These are phyloP conservation scores for Periglandula ipomoeae DNA, from an alignment of 2,329 filamentous ascomycete species.

Conservation along the genomic window DNA sequence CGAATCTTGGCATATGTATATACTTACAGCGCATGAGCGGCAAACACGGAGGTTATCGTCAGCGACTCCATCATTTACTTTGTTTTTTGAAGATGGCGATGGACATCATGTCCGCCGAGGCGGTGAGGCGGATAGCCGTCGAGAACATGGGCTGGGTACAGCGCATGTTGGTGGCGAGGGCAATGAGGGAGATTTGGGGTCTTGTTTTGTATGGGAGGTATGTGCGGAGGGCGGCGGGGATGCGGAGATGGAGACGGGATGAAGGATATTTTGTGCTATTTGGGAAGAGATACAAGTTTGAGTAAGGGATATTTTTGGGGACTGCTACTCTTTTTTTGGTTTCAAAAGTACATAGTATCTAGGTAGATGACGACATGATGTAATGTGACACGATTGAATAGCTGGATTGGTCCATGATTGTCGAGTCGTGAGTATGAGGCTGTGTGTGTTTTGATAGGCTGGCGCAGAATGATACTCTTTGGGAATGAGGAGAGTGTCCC, in stretches of 20 bases:
- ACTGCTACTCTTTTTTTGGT: too few relatives aligned
- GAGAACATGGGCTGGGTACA: neutral
- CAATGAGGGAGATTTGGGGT: neutral
- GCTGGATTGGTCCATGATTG: too few relatives aligned
- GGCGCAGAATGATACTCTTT: neutral
- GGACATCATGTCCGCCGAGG: neutral
- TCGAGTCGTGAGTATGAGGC: too few relatives aligned
- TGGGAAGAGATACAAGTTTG: neutral
- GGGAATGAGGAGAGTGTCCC: neutral
- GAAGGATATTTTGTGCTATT: neutral
- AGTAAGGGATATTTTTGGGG: neutral
- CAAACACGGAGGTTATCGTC: neutral
- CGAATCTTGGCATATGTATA: constrained; percentile 1
- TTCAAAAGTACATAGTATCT: too few relatives aligned
- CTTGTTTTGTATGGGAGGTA: neutral
- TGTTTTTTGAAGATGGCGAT: neutral
- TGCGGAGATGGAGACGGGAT: neutral
- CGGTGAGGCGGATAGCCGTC: neutral
- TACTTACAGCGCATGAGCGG: neutral
- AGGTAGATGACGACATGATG: constrained; percentile 6
- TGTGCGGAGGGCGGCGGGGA: neutral
- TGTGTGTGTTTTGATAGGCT: neutral
- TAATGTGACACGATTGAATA: constrained; percentile 3
- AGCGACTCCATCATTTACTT: neutral
- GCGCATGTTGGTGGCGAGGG: neutral